Evolutionary conservation across 2,329 filamentous ascomycete genomes (phyloP), one percentile per base, ranked within the genome.

Genomic region (Pseudogymnoascus sp.): DNA sequence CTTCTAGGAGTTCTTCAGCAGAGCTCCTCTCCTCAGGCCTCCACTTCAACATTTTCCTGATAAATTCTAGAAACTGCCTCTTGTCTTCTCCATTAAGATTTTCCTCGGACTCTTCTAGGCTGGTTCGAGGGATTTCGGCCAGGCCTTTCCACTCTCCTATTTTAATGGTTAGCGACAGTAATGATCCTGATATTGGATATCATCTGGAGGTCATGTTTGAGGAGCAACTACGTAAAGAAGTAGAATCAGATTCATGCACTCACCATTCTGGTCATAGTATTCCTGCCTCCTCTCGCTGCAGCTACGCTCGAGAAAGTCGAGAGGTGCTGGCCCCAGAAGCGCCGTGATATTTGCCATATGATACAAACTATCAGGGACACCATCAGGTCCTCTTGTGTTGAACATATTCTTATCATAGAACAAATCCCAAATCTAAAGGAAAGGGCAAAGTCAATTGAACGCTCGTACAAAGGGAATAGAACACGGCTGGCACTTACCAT

Each of bases 11-110:
- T 61, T 61, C 57, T 37, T 61, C 19, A 13, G 60, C 31, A 16
- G 31, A 36, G 14, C 21, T 23, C 28, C 60, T 61, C 14, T 61
- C 61, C 5, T 62, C 65, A 13, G 75, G 74, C 5, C 72, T 71
- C 76, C 77, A 78, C 6, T 75, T 73, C 5, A 78, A 68, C 73
- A 78, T 77, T 62, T 71, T 75, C 10, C 67, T 61, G 71, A 78
- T 73, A 62, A 77, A 69, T 2, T 48, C 45, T 0, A 78, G 66
- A 39, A 78, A 77, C 2, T 16, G 65, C 14, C 68, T 64, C 63
- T 69, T 68, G 51, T 68, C 67, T 34, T 73, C 60, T 3, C 72
- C 72, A 3, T 28, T 4, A 6, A 60, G n/a, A 31, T 25, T 14
- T 41, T 48, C 36, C 14, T 62, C 61, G 3, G 28, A 25, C 37